Percentiles rank a stretch among this genome's conserved stretches.
phyloP scores from a whole-genome alignment of 75 land plant species.

The Cupressus sempervirens region DNA sequence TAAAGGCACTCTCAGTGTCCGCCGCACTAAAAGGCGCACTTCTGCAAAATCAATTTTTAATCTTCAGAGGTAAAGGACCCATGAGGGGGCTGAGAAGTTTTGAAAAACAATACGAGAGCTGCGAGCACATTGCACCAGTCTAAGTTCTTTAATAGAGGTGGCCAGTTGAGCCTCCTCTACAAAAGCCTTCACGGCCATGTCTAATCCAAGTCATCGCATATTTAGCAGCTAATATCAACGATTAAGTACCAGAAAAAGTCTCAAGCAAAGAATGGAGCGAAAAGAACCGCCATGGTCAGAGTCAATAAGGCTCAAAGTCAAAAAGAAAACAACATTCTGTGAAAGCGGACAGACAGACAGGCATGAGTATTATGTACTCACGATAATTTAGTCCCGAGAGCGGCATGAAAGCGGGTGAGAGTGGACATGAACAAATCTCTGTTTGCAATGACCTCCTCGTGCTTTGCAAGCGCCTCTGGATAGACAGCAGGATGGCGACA shows the following conservation, averaged over 20 bases:
- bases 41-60: not conserved
- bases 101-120: not conserved
- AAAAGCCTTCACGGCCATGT: too few species aligned
- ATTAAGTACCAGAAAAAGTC: not conserved
- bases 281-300: not conserved
- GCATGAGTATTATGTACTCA: slow-evolving; percentile 14
- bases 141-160: not conserved
- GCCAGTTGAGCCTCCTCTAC: not conserved
- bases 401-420: slow-evolving; percentile 34
- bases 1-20: too few species aligned
- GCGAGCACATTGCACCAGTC: not conserved
- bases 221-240: not conserved
- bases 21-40: not conserved
- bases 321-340: not conserved
- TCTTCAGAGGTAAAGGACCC: not conserved
- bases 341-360: not conserved
- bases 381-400: slow-evolving; percentile 36
- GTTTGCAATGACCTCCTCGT: slow-evolving; percentile 25
- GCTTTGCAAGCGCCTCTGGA: slow-evolving; percentile 34
- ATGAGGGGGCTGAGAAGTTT: not conserved
- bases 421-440: slow-evolving; percentile 31
- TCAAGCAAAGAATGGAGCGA: not conserved
- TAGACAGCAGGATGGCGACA: not conserved
- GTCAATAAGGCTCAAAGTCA: not conserved
- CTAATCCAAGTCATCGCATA: not conserved